A percentile compares a stretch with the other conserved stretches of the same genome.
Conservation (phyloP, 1,284 basidiomycete genomes). For the Kwoniella shivajii region DNA sequence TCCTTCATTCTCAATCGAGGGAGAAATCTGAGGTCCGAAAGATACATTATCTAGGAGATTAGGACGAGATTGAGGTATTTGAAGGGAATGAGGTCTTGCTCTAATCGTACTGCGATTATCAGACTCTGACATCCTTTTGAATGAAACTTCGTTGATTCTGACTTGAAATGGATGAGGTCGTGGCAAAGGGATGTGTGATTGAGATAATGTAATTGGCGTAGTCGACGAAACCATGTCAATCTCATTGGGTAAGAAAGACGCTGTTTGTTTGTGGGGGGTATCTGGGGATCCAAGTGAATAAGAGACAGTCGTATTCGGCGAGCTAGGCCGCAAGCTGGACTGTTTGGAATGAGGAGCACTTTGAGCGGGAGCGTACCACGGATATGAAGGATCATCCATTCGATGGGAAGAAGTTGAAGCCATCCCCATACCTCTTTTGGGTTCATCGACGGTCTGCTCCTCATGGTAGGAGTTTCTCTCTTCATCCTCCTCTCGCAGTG, state of each 20-base stretch:
- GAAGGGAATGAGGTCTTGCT: background rate
- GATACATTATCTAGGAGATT: no score
- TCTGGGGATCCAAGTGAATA: slow-evolving; percentile 8
- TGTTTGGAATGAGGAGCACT: no score
- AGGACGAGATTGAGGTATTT: background rate
- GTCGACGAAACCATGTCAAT: slow-evolving; percentile 3
- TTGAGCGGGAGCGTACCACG: no score
- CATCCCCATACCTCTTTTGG: background rate
- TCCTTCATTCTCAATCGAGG: background rate
- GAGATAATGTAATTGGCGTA: background rate
- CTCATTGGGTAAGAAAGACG: slow-evolving; percentile 7
- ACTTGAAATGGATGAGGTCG: background rate
- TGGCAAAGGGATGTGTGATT: background rate
- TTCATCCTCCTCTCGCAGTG: background rate
- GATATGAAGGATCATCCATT: no score
- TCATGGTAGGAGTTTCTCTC: background rate
- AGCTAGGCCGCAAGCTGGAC: no score
- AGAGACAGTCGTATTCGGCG: slow-evolving; percentile 1
- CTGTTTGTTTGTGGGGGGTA: background rate
- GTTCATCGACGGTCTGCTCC: background rate
- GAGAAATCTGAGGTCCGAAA: background rate
- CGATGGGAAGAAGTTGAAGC: background rate
- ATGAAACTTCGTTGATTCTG: background rate
- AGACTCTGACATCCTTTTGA: background rate
- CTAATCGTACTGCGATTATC: background rate